Evolutionary conservation across 2,329 filamentous ascomycete genomes (phyloP).

Genomic region (Clarireedia homoeocarpa): DNA sequence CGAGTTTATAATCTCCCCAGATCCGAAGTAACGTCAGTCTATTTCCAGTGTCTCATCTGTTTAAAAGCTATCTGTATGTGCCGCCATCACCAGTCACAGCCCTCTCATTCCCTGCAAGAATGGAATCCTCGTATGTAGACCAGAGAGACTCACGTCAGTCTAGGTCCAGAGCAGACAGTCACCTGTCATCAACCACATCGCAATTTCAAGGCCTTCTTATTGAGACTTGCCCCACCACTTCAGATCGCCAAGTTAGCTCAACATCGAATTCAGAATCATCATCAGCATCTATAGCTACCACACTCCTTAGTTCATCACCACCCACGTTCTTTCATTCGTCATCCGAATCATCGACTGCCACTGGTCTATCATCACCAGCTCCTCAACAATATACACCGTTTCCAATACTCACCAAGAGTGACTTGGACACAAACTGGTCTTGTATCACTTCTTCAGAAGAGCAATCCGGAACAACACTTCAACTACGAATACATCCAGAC

Average conservation of each 20-base stretch:
- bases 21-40: slow-evolving; percentile 10
- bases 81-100: slow-evolving; percentile 26
- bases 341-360: slow-evolving; percentile 4
- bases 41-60: slow-evolving; percentile 14
- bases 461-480: slow-evolving; percentile 17
- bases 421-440: slow-evolving; percentile 25
- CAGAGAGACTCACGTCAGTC: slow-evolving; percentile 28
- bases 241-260: slow-evolving; percentile 16
- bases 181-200: slow-evolving; percentile 25
- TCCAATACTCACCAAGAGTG: slow-evolving; percentile 23
- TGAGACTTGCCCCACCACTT: slow-evolving; percentile 14
- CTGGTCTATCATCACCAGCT: slow-evolving; percentile 12
- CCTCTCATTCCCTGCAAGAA: slow-evolving; percentile 18
- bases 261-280: slow-evolving; percentile 19
- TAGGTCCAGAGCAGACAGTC: slow-evolving; percentile 27
- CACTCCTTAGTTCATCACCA: slow-evolving; percentile 5
- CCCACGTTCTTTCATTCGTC: slow-evolving; percentile 7
- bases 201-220: slow-evolving; percentile 27
- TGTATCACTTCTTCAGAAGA: slow-evolving; percentile 22
- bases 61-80: slow-evolving; percentile 13
- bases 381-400: slow-evolving; percentile 24
- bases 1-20: slow-evolving; percentile 10
- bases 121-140: slow-evolving; percentile 29
- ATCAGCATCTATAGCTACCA: slow-evolving; percentile 9
- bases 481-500: slow-evolving; percentile 24